Evolutionary conservation across 2,329 filamentous ascomycete genomes (phyloP), one percentile per base, ranked within the genome.

Genomic region (Penicillium sp.): DNA sequence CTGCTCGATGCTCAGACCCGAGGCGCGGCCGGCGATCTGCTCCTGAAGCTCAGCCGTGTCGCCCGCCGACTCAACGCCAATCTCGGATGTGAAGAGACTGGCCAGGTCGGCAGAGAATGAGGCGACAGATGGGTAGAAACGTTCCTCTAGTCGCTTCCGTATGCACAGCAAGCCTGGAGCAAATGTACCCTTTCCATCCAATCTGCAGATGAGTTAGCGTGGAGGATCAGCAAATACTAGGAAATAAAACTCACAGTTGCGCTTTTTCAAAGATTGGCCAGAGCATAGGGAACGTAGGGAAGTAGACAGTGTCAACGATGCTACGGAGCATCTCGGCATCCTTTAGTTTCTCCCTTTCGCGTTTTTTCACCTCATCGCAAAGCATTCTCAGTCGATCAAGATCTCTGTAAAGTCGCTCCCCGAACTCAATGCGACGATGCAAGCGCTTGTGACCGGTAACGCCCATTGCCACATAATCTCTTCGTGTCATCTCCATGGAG

Each of bases 401-500:
- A 65, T 97, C 91, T 49, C 63, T 58, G 53, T 66, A 69, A 28
- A 73, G 63, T 33, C 77, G 79, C 58, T 91, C 80, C 6, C 89
- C 90, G 67, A 98, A 98, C 54, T 92, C 88, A 58, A 97, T 91
- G 39, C 93, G 84, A 50, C 90, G 81, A 44, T 86, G 78, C 27
- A 98, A 77, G 42, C 89, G 81, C 24, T 87, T 81, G 62, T 86
- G 84, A 47, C 93, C 93, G 41, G 83, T 84, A 35, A 87, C 84
- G 6, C 93, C 93, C 89, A 97, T 95, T 32, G 87, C 86, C n/a
- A 87, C 87, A 70, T 96, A 98, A 70, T 97, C 92, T 51, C 93
- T 86, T 45, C 93, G 82, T 2, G 93, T 96, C 57, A 98, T 85
- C 71, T 98, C 93, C 87, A 96, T 95, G 0, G 90, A 95, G 6